A percentile compares a stretch with the other conserved stretches of the same genome.
Evolutionary conservation across 257 asterid genomes (phyloP).

Genomic region (Primulina eburnea): DNA sequence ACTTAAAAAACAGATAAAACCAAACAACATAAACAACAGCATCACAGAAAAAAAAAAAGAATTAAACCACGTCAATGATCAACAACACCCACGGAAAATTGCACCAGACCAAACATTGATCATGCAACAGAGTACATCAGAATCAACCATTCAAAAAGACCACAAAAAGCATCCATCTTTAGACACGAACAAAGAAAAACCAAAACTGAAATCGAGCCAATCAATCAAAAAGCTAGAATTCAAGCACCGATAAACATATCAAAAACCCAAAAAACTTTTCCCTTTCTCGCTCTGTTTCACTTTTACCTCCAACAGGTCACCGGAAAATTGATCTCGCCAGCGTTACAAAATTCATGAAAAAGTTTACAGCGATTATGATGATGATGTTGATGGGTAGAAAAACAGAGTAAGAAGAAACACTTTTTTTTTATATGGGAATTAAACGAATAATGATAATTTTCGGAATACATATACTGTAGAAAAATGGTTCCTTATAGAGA

Average conservation of each 20-base stretch:
- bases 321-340: constrained; percentile 29
- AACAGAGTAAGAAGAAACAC: constrained; percentile 13
- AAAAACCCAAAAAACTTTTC: constrained; percentile 14
- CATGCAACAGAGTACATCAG: constrained; percentile 17
- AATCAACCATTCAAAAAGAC: constrained; percentile 16
- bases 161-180: neutral
- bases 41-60: constrained; percentile 21
- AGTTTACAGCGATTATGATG: constrained; percentile 23
- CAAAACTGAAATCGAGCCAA: constrained; percentile 10
- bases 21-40: constrained; percentile 10
- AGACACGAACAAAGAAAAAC: neutral
- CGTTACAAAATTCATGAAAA: constrained; percentile 16
- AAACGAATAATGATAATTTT: too few species aligned
- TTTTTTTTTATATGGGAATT: neutral
- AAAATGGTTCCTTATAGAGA: too few species aligned
- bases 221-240: neutral
- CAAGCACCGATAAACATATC: constrained; percentile 10
- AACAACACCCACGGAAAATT: neutral
- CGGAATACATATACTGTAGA: too few species aligned
- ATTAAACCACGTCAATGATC: neutral
- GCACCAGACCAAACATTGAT: constrained; percentile 14
- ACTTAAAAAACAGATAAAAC: constrained; percentile 8
- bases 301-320: constrained; percentile 31
- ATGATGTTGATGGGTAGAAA: constrained; percentile 27
- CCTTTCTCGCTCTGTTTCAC: neutral